Evolutionary conservation across 495 filamentous ascomycete genomes (phyloP).

Genomic region (Letharia lupina): DNA sequence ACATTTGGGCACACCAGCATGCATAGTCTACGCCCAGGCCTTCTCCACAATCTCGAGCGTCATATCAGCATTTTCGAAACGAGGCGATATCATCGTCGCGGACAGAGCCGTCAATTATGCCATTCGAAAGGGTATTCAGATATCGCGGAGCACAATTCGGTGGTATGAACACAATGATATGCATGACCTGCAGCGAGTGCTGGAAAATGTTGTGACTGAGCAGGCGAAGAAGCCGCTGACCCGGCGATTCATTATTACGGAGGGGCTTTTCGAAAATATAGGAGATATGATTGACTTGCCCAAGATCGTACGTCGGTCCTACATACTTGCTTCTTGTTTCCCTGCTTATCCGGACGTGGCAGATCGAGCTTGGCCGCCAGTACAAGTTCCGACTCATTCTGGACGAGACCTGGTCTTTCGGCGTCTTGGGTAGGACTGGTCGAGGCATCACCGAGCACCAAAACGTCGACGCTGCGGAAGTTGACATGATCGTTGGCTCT

Average conservation of each 20-base stretch:
- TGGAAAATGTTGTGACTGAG: conserved; percentile 78
- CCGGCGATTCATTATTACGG: conserved; percentile 89
- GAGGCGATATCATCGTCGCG: conserved; percentile 97
- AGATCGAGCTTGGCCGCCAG: conserved; percentile 83
- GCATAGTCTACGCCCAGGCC: conserved; percentile 90
- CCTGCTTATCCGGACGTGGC: conserved; percentile 9
- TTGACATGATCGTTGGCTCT: conserved; percentile 95
- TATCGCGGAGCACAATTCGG: conserved; percentile 76
- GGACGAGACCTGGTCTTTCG: conserved; percentile 95
- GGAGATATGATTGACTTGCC: conserved; percentile 83
- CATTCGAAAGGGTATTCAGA: conserved; percentile 88
- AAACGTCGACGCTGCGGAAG: conserved; percentile 80
- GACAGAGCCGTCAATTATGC: conserved; percentile 91
- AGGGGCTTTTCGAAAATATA: conserved; percentile 85
- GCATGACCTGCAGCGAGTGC: conserved; percentile 80
- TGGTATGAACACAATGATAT: conserved; percentile 98
- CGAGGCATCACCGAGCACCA: conserved; percentile 90
- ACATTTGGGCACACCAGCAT: conserved; percentile 74
- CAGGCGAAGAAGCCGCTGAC: conserved; percentile 84
- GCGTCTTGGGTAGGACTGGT: conserved; percentile 82
- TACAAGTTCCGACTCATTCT: conserved; percentile 98
- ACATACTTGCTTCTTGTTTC: neutral
- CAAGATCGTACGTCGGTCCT: conserved; percentile 55
- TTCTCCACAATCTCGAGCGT: conserved; percentile 92
- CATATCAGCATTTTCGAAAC: conserved; percentile 92